Evolutionary conservation across 495 filamentous ascomycete genomes (phyloP).

Genomic region (Aspergillus diversus): DNA sequence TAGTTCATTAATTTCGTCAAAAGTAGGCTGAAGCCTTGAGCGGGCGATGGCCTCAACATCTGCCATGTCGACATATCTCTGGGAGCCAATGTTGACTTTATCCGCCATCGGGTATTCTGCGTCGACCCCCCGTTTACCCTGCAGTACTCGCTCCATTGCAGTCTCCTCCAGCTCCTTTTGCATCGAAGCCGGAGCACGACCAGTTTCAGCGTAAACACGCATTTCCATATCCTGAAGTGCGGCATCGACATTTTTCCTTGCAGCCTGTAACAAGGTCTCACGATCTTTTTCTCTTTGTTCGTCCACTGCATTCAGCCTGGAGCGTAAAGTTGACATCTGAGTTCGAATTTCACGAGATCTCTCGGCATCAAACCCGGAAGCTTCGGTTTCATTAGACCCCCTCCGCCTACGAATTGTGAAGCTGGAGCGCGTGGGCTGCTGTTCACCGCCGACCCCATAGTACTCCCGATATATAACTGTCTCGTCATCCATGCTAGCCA

Average conservation of each 20-base stretch:
- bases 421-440: slow-evolving; percentile 50
- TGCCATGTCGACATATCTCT: slow-evolving; percentile 75
- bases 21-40: slow-evolving; percentile 77
- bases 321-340: slow-evolving; percentile 78
- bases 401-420: slow-evolving; percentile 65
- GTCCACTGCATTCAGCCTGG: slow-evolving; percentile 69
- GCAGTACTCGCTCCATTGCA: slow-evolving; percentile 65
- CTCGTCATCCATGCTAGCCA: slow-evolving; percentile 78
- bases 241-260: slow-evolving; percentile 81
- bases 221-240: slow-evolving; percentile 79
- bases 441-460: slow-evolving; percentile 59
- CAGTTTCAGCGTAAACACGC: slow-evolving; percentile 74
- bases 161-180: slow-evolving; percentile 79
- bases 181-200: slow-evolving; percentile 69
- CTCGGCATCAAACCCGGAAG: slow-evolving; percentile 64
- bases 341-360: slow-evolving; percentile 72
- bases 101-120: slow-evolving; percentile 57
- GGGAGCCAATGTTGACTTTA: slow-evolving; percentile 79
- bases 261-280: slow-evolving; percentile 72
- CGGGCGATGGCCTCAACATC: slow-evolving; percentile 83
- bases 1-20: slow-evolving; percentile 85
- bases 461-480: slow-evolving; percentile 70
- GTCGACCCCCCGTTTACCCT: slow-evolving; percentile 65
- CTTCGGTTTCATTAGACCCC: slow-evolving; percentile 69
- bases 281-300: slow-evolving; percentile 75